Conservation (phyloP, 129 eudicot species). For the Arctium lappa region DNA sequence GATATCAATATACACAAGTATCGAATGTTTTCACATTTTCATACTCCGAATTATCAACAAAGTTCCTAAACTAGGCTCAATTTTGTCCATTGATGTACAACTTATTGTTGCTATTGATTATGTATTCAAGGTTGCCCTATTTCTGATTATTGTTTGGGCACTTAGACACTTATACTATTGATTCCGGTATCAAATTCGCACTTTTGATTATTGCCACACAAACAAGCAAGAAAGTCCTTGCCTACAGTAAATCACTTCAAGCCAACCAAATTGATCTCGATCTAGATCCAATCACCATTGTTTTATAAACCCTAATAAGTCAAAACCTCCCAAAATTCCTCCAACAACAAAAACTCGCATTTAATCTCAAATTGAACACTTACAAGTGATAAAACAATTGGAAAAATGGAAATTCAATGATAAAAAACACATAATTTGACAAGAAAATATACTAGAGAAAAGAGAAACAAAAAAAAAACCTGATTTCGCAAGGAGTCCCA, state of each 20-base stretch:
- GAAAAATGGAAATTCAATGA: background rate
- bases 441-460: background rate
- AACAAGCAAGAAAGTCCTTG: no score
- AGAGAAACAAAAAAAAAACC: constrained; percentile 2
- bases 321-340: background rate
- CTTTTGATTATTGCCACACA: background rate
- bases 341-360: background rate
- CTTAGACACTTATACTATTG: background rate
- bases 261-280: background rate
- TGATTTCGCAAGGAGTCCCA: constrained; percentile 39
- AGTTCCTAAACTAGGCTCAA: background rate
- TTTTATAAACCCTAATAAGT: constrained; percentile 19
- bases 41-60: background rate
- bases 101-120: background rate
- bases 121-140: background rate
- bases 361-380: background rate
- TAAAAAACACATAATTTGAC: constrained; percentile 12
- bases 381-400: background rate
- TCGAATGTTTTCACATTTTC: background rate
- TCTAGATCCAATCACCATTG: constrained; percentile 24
- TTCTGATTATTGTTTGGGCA: background rate
- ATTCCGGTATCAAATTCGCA: background rate
- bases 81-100: background rate
- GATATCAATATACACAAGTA: background rate
- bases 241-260: background rate